Conservation (phyloP, 371 early-diverging fungal species). For the Fennellomyces sp. region DNA sequence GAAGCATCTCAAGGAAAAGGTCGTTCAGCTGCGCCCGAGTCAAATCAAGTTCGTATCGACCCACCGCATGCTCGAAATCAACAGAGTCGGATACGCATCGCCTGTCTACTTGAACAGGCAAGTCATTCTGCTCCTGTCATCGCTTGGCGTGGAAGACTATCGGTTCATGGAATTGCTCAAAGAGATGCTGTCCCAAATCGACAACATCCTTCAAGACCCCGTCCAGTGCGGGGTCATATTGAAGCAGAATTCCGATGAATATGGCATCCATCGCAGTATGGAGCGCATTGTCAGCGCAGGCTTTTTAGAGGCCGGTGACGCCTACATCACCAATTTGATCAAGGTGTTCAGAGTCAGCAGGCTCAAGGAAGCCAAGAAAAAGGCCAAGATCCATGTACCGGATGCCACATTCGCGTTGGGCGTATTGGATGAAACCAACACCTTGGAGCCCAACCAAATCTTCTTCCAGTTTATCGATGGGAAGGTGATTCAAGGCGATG, state of each 20-base stretch:
- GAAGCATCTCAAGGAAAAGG: slow-evolving; percentile 16
- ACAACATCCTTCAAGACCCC: slow-evolving; percentile 32
- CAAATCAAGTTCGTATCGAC: slow-evolving; percentile 65
- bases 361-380: slow-evolving; percentile 58
- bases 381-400: slow-evolving; percentile 60
- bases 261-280: slow-evolving; percentile 39
- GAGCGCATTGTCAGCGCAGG: slow-evolving; percentile 47
- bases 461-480: slow-evolving; percentile 54
- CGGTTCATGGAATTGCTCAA: slow-evolving; percentile 47
- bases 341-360: slow-evolving; percentile 44
- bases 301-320: slow-evolving; percentile 50
- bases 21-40: slow-evolving; percentile 57
- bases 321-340: slow-evolving; percentile 55
- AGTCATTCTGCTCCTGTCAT: slow-evolving; percentile 59
- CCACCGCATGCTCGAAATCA: slow-evolving; percentile 56
- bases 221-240: slow-evolving; percentile 35
- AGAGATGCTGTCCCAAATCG: slow-evolving; percentile 35
- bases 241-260: slow-evolving; percentile 41
- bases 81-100: slow-evolving; percentile 37
- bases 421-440: slow-evolving; percentile 74
- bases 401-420: slow-evolving; percentile 69
- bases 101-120: slow-evolving; percentile 66
- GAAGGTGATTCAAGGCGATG: slow-evolving; percentile 42
- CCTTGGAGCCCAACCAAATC: slow-evolving; percentile 63
- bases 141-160: slow-evolving; percentile 56